Conservation (phyloP, 106 monocot species). For the Dioscorea zingiberensis region DNA sequence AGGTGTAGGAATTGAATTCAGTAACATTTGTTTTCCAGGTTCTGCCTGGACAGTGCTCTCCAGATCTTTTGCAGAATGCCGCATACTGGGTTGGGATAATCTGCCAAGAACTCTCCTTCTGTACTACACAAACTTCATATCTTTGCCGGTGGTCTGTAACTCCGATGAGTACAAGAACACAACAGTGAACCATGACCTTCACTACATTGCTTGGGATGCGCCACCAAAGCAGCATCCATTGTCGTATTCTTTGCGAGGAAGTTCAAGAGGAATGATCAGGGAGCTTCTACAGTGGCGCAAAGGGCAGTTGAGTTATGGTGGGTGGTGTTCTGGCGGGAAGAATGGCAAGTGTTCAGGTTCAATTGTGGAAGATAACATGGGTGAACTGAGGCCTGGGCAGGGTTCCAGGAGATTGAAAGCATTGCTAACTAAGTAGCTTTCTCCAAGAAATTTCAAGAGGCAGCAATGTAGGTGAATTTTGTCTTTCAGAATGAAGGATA, state of each 20-base stretch:
- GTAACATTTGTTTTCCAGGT: constrained; percentile 27
- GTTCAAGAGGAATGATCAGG: constrained; percentile 64
- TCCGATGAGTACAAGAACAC: constrained; percentile 48
- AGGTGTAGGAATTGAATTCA: too few species aligned
- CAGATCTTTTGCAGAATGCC: constrained; percentile 73
- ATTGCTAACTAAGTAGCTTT: constrained; percentile 39
- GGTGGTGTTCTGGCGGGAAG: constrained; percentile 49
- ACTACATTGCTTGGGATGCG: constrained; percentile 70
- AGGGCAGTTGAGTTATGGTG: constrained; percentile 50
- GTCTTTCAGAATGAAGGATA: too few species aligned
- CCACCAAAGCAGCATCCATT: constrained; percentile 87
- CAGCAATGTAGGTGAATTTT: constrained; percentile 62
- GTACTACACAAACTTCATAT: constrained; percentile 92
- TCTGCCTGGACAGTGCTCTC: constrained; percentile 88
- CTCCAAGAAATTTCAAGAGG: constrained; percentile 23
- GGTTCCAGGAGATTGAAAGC: constrained; percentile 74
- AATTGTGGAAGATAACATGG: constrained; percentile 3
- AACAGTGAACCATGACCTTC: constrained; percentile 80
- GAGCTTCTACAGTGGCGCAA: constrained; percentile 45
- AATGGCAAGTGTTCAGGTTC: constrained; percentile 15
- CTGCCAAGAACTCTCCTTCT: constrained; percentile 89
- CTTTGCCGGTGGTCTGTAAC: constrained; percentile 79
- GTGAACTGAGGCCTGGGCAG: constrained; percentile 48
- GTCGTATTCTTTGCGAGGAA: constrained; percentile 68
- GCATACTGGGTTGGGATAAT: constrained; percentile 70